Evolutionary conservation across 2,329 filamentous ascomycete species (phyloP), one percentile per base, ranked within the genome.

Genomic region (Lachnellula subtilissima): DNA sequence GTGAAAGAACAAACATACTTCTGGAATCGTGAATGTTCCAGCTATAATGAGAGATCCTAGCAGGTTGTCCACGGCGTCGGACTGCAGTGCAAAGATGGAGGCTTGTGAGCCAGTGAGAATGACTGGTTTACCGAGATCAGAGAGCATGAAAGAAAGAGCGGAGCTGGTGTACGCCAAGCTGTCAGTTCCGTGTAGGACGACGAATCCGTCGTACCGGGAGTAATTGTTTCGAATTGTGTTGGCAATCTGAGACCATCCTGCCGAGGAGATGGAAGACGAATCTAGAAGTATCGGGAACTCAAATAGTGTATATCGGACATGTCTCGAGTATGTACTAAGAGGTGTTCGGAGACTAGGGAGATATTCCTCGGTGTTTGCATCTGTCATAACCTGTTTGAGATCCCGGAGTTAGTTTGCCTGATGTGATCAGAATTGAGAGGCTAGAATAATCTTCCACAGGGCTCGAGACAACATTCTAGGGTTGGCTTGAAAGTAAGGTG

Each of bases 1-100:
- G 67, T 88, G 86, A 74, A 89, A 89, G 72, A 87, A 89, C 40
- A 89, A 75, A 66, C 85, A 87, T 25, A 89, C 86, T 72, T 89
- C 86, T 0, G 86, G 86, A 52, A 89, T 86, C 78, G 86, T 85
- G 67, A 89, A 88, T 62, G 88, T 86, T 11, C 85, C 85, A 14
- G 86, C 86, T 54, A 89, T 82, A 56, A 89, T 84, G 57, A 89
- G 72, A 9, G 85, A 85, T 14, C 84, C 85, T 6, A 89, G 79
- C 8, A 89, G 76, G 58, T 89, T 89, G 67, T 88, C 85, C 8
- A 85, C 82, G 5, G 86, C 86, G 69, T 89, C 86, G 52, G 83
- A 88, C 68, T 89, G 85, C 12, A 88, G 75, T 65, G 87, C 82
- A 61, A 87, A 80, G 77, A 89, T 89, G 0, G 86, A 85, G 11